These are phyloP conservation scores for Parmelia sp. DNA, from an alignment of 495 filamentous ascomycete genomes.

Conservation along the genomic window DNA sequence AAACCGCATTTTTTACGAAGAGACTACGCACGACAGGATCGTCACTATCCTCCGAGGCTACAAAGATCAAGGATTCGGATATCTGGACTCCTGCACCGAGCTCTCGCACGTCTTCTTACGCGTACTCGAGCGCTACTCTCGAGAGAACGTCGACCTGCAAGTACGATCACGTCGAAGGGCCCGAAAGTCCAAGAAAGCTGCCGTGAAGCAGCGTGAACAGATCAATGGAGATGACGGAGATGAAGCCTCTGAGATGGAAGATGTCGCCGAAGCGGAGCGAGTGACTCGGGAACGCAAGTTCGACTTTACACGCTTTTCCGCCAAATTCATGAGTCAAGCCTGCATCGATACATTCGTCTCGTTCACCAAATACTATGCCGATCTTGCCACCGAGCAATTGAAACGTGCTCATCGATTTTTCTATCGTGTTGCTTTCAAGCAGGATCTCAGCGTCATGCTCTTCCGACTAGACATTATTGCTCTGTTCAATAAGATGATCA, in stretches of 20 bases:
- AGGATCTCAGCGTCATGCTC: slow-evolving; percentile 79
- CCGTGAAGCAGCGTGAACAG: slow-evolving; percentile 31
- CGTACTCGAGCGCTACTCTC: slow-evolving; percentile 88
- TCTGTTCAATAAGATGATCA: slow-evolving; percentile 85
- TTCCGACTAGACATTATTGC: slow-evolving; percentile 87
- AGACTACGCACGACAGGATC: slow-evolving; percentile 83
- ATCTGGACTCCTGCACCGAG: slow-evolving; percentile 87
- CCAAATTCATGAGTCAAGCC: slow-evolving; percentile 72
- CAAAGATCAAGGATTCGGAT: slow-evolving; percentile 90
- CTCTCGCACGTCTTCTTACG: slow-evolving; percentile 85
- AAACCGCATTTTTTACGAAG: slow-evolving; percentile 95
- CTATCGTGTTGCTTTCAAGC: slow-evolving; percentile 90
- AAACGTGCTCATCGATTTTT: slow-evolving; percentile 95
- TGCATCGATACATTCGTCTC: slow-evolving; percentile 84
- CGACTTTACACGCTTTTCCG: slow-evolving; percentile 78
- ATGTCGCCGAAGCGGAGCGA: slow-evolving; percentile 59
- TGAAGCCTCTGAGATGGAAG: slow-evolving; percentile 67
- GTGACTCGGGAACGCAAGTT: slow-evolving; percentile 81
- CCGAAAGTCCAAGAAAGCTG: slow-evolving; percentile 60
- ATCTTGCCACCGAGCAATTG: slow-evolving; percentile 72
- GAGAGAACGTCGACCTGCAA: slow-evolving; percentile 89
- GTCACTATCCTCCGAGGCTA: slow-evolving; percentile 71
- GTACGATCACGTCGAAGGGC: slow-evolving; percentile 70
- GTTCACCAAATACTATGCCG: slow-evolving; percentile 73
- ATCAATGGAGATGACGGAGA: slow-evolving; percentile 38